A percentile compares a stretch with the other conserved stretches of the same genome.
Evolutionary conservation across 2,329 filamentous ascomycete species (phyloP).

Genomic region (Gliomastix tumulicola): DNA sequence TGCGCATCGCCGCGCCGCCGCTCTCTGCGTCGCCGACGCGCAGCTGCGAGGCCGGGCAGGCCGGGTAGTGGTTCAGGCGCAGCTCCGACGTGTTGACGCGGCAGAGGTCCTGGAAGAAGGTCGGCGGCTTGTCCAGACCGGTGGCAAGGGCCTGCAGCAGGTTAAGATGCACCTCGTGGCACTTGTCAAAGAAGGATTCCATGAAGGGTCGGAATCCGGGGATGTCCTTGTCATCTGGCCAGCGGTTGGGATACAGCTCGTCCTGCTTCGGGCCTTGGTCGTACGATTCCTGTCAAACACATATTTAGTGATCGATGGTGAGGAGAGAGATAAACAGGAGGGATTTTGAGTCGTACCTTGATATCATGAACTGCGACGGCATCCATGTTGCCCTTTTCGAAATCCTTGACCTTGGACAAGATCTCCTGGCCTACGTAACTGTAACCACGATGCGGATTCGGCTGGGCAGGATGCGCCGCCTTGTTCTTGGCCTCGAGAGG

Average conservation of each 20-base stretch:
- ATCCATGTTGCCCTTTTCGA: too few species aligned
- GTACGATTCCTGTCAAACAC: slow-evolving; percentile 31
- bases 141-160: slow-evolving; percentile 2
- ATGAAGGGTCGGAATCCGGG: slow-evolving; percentile 1
- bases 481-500: too few species aligned
- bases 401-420: too few species aligned
- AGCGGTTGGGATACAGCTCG: background rate
- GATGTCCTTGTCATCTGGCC: background rate
- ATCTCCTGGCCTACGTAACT: too few species aligned
- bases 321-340: too few species aligned
- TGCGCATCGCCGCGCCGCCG: slow-evolving; percentile 13
- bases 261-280: slow-evolving; percentile 19
- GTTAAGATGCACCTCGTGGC: slow-evolving; percentile 1
- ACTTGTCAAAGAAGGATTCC: slow-evolving; percentile 2
- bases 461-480: too few species aligned
- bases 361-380: too few species aligned
- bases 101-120: slow-evolving; percentile 1
- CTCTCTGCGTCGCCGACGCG: background rate
- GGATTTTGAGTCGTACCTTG: too few species aligned
- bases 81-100: background rate
- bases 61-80: background rate
- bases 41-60: background rate
- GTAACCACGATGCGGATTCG: too few species aligned
- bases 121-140: background rate
- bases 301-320: too few species aligned